Conservation (phyloP, 78 protist genomes). For the Dictyostelium intermedium region DNA sequence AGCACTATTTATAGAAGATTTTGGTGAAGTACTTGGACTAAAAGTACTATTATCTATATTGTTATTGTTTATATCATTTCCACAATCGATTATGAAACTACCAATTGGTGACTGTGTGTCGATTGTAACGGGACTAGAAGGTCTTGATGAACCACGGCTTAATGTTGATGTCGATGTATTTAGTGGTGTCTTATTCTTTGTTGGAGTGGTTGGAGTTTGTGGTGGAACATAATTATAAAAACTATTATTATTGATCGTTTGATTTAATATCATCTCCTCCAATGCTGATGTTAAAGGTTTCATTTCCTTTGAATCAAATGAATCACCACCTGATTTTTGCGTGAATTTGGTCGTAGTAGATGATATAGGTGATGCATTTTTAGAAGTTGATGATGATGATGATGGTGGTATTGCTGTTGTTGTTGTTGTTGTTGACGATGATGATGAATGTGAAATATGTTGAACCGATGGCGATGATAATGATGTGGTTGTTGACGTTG, state of each 20-base stretch:
- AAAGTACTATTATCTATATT: neutral
- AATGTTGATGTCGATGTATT: neutral
- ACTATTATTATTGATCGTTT: neutral
- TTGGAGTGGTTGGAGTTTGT: neutral
- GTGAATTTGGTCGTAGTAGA: neutral
- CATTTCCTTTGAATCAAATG: constrained; percentile 2
- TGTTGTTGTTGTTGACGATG: neutral
- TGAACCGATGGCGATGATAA: neutral
- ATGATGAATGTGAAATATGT: neutral
- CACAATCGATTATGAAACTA: constrained; percentile 62
- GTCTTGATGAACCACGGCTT: neutral
- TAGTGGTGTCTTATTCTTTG: neutral
- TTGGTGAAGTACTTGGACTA: constrained; percentile 28
- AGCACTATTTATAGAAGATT: neutral
- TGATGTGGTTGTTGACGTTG: neutral
- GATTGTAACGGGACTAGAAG: constrained; percentile 17
- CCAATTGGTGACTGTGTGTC: constrained; percentile 54
- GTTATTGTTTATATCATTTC: neutral
- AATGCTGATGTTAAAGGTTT: constrained; percentile 52
- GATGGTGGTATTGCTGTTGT: no score
- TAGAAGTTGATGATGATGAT: neutral
- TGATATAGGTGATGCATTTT: neutral
- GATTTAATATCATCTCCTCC: constrained; percentile 38
- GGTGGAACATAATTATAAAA: neutral
- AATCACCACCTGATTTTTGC: neutral